Base-by-base conservation (phyloP, 2,329 filamentous ascomycete species). In the Mycosphaerella sp. region DNA sequence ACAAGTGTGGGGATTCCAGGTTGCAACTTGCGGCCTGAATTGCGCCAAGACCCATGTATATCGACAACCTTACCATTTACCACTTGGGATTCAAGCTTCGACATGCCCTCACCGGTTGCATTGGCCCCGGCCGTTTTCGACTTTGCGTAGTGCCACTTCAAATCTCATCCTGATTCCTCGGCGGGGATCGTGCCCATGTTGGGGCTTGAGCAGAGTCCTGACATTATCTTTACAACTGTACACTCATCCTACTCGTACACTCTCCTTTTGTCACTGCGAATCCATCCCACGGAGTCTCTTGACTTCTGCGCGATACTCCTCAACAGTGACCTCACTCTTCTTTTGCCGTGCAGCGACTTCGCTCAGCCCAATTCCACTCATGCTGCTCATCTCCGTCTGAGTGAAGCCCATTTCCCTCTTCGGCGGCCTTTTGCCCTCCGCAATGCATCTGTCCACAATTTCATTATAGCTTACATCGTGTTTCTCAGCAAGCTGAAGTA, bases 401-500 rank as follows among this genome's bases (percentile, higher is more conserved):
- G 53, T 48, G 17, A 62, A 45, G 1, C 50, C 53, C 46, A 51
- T 49, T 14, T 55, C 44, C 7, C 56, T 51, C 29, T 48, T 31
- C 31, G 66, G 62, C 23, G 63, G 64, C 23, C 53, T 51, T 14
- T 54, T 53, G 31, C 65, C 62, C 4, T 40, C 54, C 2, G 60
- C 54, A 39, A 67, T 65, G 14, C 65, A 62, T 26, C 60, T 36
- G 34, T 69, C 64, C 9, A 69, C 63, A n/a, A 60, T 54, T 3
- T 51, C 10, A 17, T 60, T 48, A 54, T 65, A 66, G 1, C 55
- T 49, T 8, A 45, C 29, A 46, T 71, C 67, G 50, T 65, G 59
- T 42, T 57, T 51, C 38, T 67, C 62, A 4, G 68, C 56, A 17
- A 65, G 58, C 12, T 59, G 61, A 9, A 79, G 69, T 48, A 79